A percentile compares a stretch with the other conserved stretches of the same genome.
These are phyloP conservation scores for Ambrosiella cleistominuta DNA, from an alignment of 2,329 filamentous ascomycete genomes.

Conservation along the genomic window DNA sequence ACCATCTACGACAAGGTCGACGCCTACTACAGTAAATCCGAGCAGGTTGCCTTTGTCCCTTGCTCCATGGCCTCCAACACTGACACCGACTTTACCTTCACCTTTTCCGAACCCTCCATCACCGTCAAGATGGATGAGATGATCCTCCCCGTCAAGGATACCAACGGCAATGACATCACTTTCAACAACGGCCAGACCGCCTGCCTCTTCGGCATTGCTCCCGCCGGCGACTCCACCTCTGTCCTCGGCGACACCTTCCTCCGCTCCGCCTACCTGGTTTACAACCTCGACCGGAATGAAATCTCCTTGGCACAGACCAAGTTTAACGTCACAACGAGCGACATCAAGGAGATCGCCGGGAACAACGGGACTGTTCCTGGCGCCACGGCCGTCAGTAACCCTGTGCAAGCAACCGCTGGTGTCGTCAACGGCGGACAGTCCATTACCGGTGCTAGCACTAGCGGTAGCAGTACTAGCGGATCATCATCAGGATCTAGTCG, in stretches of 20 bases:
- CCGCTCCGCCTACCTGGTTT: conserved; percentile 58
- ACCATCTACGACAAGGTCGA: conserved; percentile 40
- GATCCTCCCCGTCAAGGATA: conserved; percentile 33
- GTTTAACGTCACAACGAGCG: conserved; percentile 32
- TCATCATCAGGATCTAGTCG: not conserved
- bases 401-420: conserved; percentile 32
- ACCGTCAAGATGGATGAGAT: conserved; percentile 41
- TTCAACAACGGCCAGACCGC: conserved; percentile 36
- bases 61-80: conserved; percentile 33
- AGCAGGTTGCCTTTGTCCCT: conserved; percentile 42
- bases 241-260: conserved; percentile 61
- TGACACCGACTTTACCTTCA: conserved; percentile 24
- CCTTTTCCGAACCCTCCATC: conserved; percentile 36
- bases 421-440: conserved; percentile 15
- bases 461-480: not conserved
- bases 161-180: conserved; percentile 28
- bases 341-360: conserved; percentile 36
- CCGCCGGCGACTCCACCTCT: conserved; percentile 35
- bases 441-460: not conserved
- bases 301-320: conserved; percentile 52
- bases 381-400: conserved; percentile 31
- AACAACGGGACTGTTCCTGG: conserved; percentile 33
- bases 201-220: conserved; percentile 51
- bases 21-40: conserved; percentile 36
- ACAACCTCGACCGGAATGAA: conserved; percentile 54